Conservation (phyloP, 2,329 filamentous ascomycete species). For the Pseudofabraea citricarpa region DNA sequence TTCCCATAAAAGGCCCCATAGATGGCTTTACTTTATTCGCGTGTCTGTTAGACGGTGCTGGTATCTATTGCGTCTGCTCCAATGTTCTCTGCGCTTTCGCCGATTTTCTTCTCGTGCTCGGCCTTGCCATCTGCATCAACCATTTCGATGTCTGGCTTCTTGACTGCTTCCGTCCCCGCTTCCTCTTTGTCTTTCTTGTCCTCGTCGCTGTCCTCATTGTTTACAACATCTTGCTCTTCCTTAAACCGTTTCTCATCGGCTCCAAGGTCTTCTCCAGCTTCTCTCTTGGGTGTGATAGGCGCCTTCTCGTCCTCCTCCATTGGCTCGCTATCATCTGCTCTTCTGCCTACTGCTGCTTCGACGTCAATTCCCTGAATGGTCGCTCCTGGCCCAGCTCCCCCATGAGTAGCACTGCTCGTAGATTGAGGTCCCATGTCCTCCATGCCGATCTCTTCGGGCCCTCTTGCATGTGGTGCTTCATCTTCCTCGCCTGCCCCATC, state of each 20-base stretch:
- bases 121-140: conserved; percentile 17
- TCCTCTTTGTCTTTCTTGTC: conserved; percentile 13
- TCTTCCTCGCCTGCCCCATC: conserved; percentile 44
- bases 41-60: conserved; percentile 12
- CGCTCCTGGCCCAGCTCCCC: conserved; percentile 36
- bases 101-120: conserved; percentile 11
- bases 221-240: conserved; percentile 33
- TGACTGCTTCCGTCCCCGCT: conserved; percentile 8
- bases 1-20: too few species aligned
- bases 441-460: conserved; percentile 79
- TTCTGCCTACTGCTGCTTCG: conserved; percentile 56
- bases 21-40: too few species aligned
- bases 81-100: conserved; percentile 13
- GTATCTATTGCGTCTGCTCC: conserved; percentile 13
- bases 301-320: conserved; percentile 21
- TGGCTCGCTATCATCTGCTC: conserved; percentile 27
- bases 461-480: conserved; percentile 74
- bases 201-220: too few species aligned
- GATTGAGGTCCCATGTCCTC: conserved; percentile 77
- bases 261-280: conserved; percentile 44
- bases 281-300: conserved; percentile 45
- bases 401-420: conserved; percentile 30
- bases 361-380: conserved; percentile 53
- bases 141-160: conserved; percentile 6
- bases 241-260: conserved; percentile 43